Percentiles rank a stretch among this genome's conserved stretches.
These are phyloP conservation scores for Phytopythium sindhum DNA, from an alignment of 352 stramenopile genomes.

Conservation along the genomic window DNA sequence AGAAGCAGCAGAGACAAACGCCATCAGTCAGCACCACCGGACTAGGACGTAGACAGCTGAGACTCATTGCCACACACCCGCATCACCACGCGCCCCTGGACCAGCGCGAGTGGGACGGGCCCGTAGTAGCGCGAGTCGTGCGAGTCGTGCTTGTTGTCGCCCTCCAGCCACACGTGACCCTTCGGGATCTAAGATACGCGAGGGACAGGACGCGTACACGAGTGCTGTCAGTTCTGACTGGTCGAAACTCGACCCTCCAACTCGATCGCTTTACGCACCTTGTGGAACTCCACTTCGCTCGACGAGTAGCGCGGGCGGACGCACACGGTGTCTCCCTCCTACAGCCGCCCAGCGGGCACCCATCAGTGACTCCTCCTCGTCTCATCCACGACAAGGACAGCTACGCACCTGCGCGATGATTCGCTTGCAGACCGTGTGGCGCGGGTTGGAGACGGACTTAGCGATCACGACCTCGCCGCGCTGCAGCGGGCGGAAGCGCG, in stretches of 20 bases:
- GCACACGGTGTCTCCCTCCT: slow-evolving; percentile 80
- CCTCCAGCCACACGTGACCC: slow-evolving; percentile 96
- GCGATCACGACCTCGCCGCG: slow-evolving; percentile 87
- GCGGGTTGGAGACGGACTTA: slow-evolving; percentile 81
- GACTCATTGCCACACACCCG: slow-evolving; percentile 49
- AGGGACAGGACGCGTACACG: too few relatives aligned
- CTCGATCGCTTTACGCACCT: slow-evolving; percentile 18
- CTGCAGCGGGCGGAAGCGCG: slow-evolving; percentile 52
- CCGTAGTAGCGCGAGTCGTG: slow-evolving; percentile 96
- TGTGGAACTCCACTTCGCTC: slow-evolving; percentile 74
- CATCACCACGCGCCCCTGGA: slow-evolving; percentile 88
- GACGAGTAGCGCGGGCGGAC: slow-evolving; percentile 67
- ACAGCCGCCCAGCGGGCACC: neutral
- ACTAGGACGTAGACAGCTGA: neutral
- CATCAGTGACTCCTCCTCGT: neutral
- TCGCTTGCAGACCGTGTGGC: slow-evolving; percentile 88
- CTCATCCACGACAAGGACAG: neutral
- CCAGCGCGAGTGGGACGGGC: slow-evolving; percentile 88
- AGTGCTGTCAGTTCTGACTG: neutral
- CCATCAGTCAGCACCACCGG: neutral
- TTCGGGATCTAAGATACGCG: slow-evolving; percentile 55
- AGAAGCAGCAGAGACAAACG: neutral
- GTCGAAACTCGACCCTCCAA: neutral
- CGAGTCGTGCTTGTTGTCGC: slow-evolving; percentile 96
- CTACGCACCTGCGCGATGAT: slow-evolving; percentile 65